These are phyloP conservation scores for Biscutella laevigata DNA, from an alignment of 441 rosid species.

Conservation along the genomic window DNA sequence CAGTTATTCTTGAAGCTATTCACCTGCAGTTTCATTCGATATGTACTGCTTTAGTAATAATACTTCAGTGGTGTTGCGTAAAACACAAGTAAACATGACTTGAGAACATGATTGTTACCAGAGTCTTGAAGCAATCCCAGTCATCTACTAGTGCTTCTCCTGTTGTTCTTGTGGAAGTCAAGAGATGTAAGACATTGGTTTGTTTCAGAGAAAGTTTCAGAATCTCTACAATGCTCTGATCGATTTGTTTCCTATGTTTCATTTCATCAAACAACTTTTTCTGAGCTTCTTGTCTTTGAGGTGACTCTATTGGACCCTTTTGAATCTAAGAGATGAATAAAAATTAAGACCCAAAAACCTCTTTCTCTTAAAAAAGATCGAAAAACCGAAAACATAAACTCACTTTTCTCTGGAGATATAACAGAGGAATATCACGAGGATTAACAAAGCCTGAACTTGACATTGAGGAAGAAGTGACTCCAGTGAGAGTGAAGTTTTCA, in stretches of 20 bases:
- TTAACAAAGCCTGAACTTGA: slow-evolving; percentile 20
- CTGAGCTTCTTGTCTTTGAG: slow-evolving; percentile 36
- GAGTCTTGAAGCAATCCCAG: slow-evolving; percentile 59
- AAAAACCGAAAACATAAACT: background rate
- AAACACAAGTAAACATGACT: slow-evolving; percentile 11
- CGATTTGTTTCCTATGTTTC: slow-evolving; percentile 33
- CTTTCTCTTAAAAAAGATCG: background rate
- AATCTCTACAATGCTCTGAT: slow-evolving; percentile 30
- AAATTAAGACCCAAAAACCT: background rate
- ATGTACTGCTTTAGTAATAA: too few relatives aligned
- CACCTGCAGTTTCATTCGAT: slow-evolving; percentile 33
- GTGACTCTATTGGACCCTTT: slow-evolving; percentile 32
- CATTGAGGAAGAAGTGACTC: background rate
- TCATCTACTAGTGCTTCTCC: slow-evolving; percentile 63
- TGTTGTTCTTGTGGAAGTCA: slow-evolving; percentile 33
- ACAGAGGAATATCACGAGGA: slow-evolving; percentile 38
- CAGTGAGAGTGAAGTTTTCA: slow-evolving; percentile 8
- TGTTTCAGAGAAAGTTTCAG: slow-evolving; percentile 28
- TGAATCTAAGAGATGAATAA: slow-evolving; percentile 25
- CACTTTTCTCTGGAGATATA: slow-evolving; percentile 42
- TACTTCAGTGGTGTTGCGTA: slow-evolving; percentile 3
- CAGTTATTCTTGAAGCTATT: slow-evolving; percentile 39
- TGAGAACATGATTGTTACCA: slow-evolving; percentile 35
- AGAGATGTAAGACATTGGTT: slow-evolving; percentile 24
- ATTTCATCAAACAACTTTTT: slow-evolving; percentile 27